These are phyloP conservation scores for Hypomontagnella submonticulosa DNA, from an alignment of 495 filamentous ascomycete species.

Conservation along the genomic window DNA sequence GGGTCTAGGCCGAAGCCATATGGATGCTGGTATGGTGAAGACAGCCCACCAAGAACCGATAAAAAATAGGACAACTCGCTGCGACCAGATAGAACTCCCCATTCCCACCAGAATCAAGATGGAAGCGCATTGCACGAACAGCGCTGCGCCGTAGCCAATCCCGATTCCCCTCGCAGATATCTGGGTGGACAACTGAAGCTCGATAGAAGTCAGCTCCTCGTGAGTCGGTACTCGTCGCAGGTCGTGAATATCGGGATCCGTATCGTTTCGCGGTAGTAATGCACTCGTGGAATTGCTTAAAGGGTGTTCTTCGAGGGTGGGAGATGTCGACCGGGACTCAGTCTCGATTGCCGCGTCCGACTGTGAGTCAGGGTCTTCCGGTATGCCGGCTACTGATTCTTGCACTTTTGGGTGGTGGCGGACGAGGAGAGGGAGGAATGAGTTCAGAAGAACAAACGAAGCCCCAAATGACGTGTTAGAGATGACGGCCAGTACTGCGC, in stretches of 20 bases:
- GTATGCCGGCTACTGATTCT: constrained; percentile 42
- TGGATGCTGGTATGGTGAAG: constrained; percentile 87
- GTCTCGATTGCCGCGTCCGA: constrained; percentile 24
- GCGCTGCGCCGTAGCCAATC: constrained; percentile 85
- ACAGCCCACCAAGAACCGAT: constrained; percentile 95
- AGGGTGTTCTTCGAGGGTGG: constrained; percentile 40
- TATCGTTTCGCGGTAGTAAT: constrained; percentile 48
- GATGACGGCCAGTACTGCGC: constrained; percentile 83
- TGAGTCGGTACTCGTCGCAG: constrained; percentile 50
- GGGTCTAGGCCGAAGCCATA: constrained; percentile 91
- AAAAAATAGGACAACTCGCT: constrained; percentile 84
- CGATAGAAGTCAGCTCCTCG: constrained; percentile 67
- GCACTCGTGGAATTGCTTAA: constrained; percentile 59
- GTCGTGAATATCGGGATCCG: constrained; percentile 47
- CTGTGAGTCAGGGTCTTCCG: constrained; percentile 49
- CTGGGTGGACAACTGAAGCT: constrained; percentile 79
- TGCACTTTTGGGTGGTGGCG: constrained; percentile 73
- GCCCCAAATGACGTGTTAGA: constrained; percentile 91
- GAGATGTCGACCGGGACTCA: constrained; percentile 42
- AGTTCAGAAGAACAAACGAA: constrained; percentile 86
- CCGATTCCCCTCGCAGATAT: constrained; percentile 93
- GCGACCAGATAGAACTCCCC: constrained; percentile 78
- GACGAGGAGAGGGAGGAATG: constrained; percentile 83
- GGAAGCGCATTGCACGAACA: constrained; percentile 80
- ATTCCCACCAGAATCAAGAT: constrained; percentile 76